Evolutionary conservation across 1,284 basidiomycete species (phyloP).

Genomic region (Ustilago trichophora): DNA sequence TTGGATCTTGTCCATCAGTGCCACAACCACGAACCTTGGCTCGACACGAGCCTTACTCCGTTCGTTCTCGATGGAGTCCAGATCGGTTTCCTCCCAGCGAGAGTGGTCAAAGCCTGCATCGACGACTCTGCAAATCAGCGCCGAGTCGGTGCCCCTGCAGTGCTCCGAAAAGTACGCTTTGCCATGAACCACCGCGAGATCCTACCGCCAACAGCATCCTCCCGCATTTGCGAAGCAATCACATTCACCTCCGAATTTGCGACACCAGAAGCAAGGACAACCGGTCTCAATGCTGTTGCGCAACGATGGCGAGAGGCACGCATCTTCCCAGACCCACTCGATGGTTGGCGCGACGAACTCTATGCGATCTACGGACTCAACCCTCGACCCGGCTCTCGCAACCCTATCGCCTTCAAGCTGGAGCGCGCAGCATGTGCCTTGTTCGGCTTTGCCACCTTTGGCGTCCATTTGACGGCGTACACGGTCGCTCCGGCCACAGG

Average conservation of each 20-base stretch:
- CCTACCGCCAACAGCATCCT: conserved; percentile 13
- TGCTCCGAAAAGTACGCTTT: conserved; percentile 26
- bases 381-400: conserved; percentile 17
- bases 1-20: conserved; percentile 53
- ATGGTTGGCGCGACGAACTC: conserved; percentile 64
- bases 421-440: conserved; percentile 87
- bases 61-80: conserved; percentile 55
- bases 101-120: conserved; percentile 45
- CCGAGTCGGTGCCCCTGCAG: conserved; percentile 3
- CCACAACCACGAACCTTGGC: conserved; percentile 64
- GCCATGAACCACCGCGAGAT: conserved; percentile 36
- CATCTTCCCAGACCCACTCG: conserved; percentile 60
- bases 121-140: conserved; percentile 26
- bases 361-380: conserved; percentile 56
- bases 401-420: conserved; percentile 78
- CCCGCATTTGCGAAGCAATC: conserved; percentile 24
- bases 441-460: conserved; percentile 88
- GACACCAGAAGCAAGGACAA: conserved; percentile 29
- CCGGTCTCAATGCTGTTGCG: conserved; percentile 37
- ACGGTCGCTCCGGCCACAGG: conserved; percentile 33
- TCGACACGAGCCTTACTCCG: conserved; percentile 40
- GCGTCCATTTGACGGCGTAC: conserved; percentile 78
- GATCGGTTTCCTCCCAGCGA: conserved; percentile 54
- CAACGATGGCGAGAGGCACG: conserved; percentile 43
- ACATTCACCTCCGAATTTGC: conserved; percentile 26